phyloP scores from a whole-genome alignment of 1,139 yeast genomes.

The Geotrichum europaeum region DNA sequence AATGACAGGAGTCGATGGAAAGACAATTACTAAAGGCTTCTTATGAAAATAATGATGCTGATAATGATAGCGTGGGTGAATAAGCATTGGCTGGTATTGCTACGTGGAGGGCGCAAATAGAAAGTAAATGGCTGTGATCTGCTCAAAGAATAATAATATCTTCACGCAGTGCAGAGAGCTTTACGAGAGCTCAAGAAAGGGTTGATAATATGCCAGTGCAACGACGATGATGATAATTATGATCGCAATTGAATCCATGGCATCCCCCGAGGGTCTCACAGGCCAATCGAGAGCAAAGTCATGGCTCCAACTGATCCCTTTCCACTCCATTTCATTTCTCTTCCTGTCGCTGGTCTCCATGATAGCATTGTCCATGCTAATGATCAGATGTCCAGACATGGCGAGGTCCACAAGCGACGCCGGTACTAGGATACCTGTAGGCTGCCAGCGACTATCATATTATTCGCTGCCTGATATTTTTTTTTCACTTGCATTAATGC shows the following conservation, averaged over 20 bases:
- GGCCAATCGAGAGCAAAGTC: neutral
- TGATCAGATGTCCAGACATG: neutral
- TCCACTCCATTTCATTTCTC: neutral
- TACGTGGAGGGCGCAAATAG: neutral
- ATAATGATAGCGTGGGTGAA: neutral
- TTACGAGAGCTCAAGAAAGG: too few relatives aligned
- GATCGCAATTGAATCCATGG: neutral
- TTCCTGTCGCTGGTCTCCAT: neutral
- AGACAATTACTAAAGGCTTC: neutral
- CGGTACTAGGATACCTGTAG: slow-evolving; percentile 2
- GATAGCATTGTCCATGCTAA: neutral
- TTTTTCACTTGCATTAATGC: neutral
- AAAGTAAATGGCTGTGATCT: neutral
- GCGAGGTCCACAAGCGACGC: neutral
- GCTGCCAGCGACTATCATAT: neutral
- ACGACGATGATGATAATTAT: neutral
- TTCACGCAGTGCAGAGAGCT: neutral
- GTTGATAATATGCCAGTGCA: neutral
- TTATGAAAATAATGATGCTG: neutral
- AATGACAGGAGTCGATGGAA: neutral
- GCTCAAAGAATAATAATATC: neutral
- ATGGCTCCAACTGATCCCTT: neutral
- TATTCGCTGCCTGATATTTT: neutral
- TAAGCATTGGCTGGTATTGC: neutral
- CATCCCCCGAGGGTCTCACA: neutral